phyloP scores from a whole-genome alignment of 2,329 filamentous ascomycete species.

The Botryotinia globosa region DNA sequence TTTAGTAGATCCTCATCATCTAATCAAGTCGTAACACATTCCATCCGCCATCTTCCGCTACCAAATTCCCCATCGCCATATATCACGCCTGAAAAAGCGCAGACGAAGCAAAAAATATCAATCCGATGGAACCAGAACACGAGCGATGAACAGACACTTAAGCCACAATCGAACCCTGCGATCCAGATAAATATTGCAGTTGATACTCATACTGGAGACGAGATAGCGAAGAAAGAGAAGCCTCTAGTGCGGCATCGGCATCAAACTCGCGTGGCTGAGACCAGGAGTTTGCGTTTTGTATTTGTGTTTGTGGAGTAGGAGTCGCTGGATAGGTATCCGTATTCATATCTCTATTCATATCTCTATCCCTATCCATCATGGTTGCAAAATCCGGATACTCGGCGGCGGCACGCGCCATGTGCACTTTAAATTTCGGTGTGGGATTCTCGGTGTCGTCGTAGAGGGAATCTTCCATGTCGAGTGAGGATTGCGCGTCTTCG shows the following conservation, averaged over 20 bases:
- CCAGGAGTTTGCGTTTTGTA: background rate
- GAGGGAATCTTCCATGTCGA: background rate
- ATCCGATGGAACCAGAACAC: background rate
- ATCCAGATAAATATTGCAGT: background rate
- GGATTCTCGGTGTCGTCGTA: background rate
- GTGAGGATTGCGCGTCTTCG: background rate
- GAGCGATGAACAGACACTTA: background rate
- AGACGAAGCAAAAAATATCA: background rate
- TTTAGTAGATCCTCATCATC: no score
- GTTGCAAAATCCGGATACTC: background rate
- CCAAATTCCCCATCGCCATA: no score
- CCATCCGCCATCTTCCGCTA: no score
- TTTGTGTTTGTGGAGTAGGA: background rate
- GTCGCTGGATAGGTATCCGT: background rate
- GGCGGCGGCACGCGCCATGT: background rate
- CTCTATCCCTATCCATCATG: background rate
- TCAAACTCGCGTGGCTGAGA: background rate
- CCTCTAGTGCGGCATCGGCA: background rate
- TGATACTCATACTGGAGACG: background rate
- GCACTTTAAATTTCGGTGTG: background rate
- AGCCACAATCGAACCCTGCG: background rate
- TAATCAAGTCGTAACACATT: no score
- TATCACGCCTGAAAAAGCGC: background rate
- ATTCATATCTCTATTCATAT: background rate
- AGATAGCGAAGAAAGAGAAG: background rate